Evolutionary conservation across 2,329 filamentous ascomycete genomes (phyloP), one percentile per base, ranked within the genome.

Genomic region (Penicillium sp.): DNA sequence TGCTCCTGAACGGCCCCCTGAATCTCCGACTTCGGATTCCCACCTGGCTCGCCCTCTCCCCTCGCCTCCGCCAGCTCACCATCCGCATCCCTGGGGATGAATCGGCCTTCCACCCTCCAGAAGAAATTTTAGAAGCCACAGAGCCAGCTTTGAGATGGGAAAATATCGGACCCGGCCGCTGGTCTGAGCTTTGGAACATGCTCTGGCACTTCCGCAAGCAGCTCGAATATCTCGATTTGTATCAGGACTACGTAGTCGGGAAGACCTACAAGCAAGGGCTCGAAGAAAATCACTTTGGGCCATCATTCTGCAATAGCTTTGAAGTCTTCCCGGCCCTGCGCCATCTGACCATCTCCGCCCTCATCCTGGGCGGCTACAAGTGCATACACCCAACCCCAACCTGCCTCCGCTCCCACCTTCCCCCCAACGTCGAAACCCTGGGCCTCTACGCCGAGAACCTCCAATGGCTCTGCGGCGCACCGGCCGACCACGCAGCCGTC

Each of bases 201-300:
- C 54, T 57, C 21, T 13, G 17, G 3, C 30, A 11, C 11, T 41
- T 41, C 30, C n/a, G 29, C 3, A 17, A 57, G 31, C 54, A 50
- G 29, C 54, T 57, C 4, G 45, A 57, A 23, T 57, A 49, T 26
- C 54, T 57, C 2, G 54, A 57, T 21, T n/a, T 57, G 45, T 44
- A 49, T 30, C 46, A 57, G 7, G 54, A 19, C 2, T 3, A 29
- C 7, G 17, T 57, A 11, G n/a, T 7, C 3, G 8, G 7, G 4
- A 29, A 2, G 15, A 45, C 35, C 17, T 52, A 13, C 31, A 21
- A 26, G 26, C 26, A 26, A 4, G 26, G 26, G 5, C 26, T 26
- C 26, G 26, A 4, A 26, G 26, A 26, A 21, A 29, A 29, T 48
- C 11, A 6, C 21, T 50, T 19, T 26, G 11, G 15, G 13, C 17